Evolutionary conservation across 2,329 filamentous ascomycete species (phyloP).

Genomic region (Tolypocladium endophyticum): DNA sequence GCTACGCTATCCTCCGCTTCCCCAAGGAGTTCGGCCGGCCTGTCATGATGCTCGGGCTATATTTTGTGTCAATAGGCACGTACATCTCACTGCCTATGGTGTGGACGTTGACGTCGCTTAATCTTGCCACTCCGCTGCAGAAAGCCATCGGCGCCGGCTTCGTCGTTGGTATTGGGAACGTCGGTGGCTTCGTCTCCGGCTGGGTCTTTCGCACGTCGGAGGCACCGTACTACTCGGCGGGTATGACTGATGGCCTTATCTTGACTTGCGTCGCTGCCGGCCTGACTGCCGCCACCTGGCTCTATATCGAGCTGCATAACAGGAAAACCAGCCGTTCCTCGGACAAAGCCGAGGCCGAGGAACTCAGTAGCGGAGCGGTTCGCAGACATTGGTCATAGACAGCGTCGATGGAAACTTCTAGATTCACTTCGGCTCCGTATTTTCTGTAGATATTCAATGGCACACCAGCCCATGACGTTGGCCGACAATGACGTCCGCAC

Average conservation of each 20-base stretch:
- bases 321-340: neutral
- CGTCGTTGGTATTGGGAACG: neutral
- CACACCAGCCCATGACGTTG: neutral
- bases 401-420: neutral
- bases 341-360: neutral
- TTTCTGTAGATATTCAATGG: no score
- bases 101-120: neutral
- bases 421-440: neutral
- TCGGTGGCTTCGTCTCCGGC: neutral
- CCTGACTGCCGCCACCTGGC: neutral
- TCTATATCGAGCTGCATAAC: neutral
- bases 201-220: neutral
- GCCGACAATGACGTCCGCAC: neutral
- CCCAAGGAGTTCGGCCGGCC: neutral
- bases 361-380: neutral
- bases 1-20: neutral
- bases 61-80: neutral
- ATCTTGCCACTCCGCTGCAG: neutral
- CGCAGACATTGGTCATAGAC: neutral
- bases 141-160: neutral
- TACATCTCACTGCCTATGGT: neutral
- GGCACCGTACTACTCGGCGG: neutral
- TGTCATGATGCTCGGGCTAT: neutral
- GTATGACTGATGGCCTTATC: neutral
- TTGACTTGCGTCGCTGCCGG: neutral